A percentile compares a stretch with the other conserved stretches of the same genome.
Conservation (phyloP, 176 grass and related monocot genomes). For the Hyparrhenia diplandra region DNA sequence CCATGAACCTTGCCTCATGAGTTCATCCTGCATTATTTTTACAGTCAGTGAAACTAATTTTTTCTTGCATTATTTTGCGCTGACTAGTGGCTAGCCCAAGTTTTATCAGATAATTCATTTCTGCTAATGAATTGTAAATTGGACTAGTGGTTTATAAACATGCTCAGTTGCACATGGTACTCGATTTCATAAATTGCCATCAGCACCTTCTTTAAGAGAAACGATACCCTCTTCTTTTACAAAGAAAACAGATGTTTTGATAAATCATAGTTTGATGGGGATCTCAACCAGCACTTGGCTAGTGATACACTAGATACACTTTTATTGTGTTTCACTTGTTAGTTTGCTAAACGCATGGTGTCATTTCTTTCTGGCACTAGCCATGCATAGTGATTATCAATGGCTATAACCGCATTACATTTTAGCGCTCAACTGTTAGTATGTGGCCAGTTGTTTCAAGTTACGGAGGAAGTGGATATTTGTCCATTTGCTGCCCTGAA, state of each 20-base stretch:
- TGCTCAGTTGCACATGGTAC: not conserved
- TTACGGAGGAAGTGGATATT: not conserved
- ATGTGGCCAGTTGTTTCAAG: not conserved
- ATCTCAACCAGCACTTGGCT: not conserved
- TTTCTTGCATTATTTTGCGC: not conserved
- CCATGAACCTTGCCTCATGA: not conserved
- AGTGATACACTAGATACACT: not conserved
- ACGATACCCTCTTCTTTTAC: not conserved
- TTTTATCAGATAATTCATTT: not conserved
- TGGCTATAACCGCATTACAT: not conserved
- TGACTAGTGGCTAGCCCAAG: not conserved
- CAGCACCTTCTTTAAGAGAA: not conserved
- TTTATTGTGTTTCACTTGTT: not conserved
- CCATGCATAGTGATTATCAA: not conserved
- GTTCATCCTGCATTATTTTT: not conserved
- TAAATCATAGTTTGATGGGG: not conserved
- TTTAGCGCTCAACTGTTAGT: not conserved
- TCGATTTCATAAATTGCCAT: not conserved
- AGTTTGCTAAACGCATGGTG: not conserved
- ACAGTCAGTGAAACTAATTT: not conserved
- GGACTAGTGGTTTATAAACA: not conserved
- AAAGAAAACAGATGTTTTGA: not conserved
- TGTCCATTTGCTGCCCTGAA: not conserved
- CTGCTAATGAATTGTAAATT: not conserved
- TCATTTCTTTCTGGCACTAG: not conserved